Evolutionary conservation across 495 filamentous ascomycete species (phyloP).

Genomic region (Haplographium delicatum): DNA sequence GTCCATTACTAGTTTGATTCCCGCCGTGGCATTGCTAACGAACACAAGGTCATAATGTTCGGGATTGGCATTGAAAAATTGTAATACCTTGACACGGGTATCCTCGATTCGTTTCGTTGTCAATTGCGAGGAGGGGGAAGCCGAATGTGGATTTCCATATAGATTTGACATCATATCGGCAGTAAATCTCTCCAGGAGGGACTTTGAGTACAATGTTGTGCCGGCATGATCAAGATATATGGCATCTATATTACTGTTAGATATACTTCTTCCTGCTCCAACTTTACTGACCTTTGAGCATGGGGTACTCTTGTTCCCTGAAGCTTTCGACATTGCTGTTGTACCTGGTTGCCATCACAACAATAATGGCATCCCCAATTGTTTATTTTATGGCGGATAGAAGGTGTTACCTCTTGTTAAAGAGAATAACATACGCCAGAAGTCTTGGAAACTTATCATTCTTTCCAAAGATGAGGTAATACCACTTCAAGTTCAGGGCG

Average conservation of each 20-base stretch:
- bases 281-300: slow-evolving; percentile 60
- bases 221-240: slow-evolving; percentile 94
- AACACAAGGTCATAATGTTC: slow-evolving; percentile 84
- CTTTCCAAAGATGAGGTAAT: slow-evolving; percentile 5
- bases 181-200: slow-evolving; percentile 72
- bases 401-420: slow-evolving; percentile 3
- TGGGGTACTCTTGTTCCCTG: slow-evolving; percentile 72
- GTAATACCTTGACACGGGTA: slow-evolving; percentile 62
- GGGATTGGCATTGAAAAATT: slow-evolving; percentile 81
- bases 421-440: slow-evolving; percentile 8
- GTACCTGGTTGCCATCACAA: slow-evolving; percentile 41
- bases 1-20: slow-evolving; percentile 80
- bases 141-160: slow-evolving; percentile 90
- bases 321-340: slow-evolving; percentile 61
- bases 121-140: slow-evolving; percentile 72
- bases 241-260: slow-evolving; percentile 44
- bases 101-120: slow-evolving; percentile 72
- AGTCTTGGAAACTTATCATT: slow-evolving; percentile 12
- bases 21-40: slow-evolving; percentile 88
- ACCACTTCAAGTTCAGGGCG: neutral
- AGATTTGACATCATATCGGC: slow-evolving; percentile 70
- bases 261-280: neutral
- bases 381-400: slow-evolving; percentile 7
- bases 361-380: neutral
- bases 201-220: slow-evolving; percentile 76